Percentiles rank a stretch among this genome's conserved stretches.
phyloP scores from a whole-genome alignment of 2,329 filamentous ascomycete species.

The Ampelomyces quisqualis region DNA sequence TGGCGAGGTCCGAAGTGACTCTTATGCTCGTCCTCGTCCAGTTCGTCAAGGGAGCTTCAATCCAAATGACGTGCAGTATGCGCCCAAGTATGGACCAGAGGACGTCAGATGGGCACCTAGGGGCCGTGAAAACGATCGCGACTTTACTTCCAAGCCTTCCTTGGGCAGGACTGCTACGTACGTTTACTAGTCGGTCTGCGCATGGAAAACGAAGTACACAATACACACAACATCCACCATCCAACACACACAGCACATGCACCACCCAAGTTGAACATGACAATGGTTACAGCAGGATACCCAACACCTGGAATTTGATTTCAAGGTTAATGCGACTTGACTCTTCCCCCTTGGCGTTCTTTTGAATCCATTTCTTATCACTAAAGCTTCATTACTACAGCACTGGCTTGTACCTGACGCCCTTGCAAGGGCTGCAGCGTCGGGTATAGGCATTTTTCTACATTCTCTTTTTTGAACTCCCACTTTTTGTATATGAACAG shows the following conservation, averaged over 20 bases:
- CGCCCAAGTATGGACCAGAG: conserved; percentile 36
- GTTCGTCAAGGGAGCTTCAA: conserved; percentile 34
- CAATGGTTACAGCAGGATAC: conserved; percentile 9
- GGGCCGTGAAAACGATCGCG: conserved; percentile 22
- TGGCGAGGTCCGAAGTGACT: conserved; percentile 22
- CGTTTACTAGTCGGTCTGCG: conserved; percentile 25
- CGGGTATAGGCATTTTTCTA: too few species aligned
- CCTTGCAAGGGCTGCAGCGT: neutral
- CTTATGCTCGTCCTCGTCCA: conserved; percentile 13
- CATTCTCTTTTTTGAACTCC: too few species aligned
- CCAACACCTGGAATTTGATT: conserved; percentile 4
- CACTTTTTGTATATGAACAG: too few species aligned
- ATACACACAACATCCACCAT: neutral
- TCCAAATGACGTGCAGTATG: conserved; percentile 36
- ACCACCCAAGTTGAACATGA: too few species aligned
- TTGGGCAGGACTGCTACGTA: conserved; percentile 30
- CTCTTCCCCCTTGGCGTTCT: neutral
- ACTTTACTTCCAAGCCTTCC: conserved; percentile 23
- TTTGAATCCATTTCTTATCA: too few species aligned
- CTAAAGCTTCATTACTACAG: neutral
- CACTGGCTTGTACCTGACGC: neutral
- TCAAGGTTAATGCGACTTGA: neutral
- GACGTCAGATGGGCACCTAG: conserved; percentile 39
- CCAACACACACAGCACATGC: conserved; percentile 1
- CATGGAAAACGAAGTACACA: neutral